Conservation (phyloP, 768 basidiomycete genomes). For the Xerocomus potaroensis region DNA sequence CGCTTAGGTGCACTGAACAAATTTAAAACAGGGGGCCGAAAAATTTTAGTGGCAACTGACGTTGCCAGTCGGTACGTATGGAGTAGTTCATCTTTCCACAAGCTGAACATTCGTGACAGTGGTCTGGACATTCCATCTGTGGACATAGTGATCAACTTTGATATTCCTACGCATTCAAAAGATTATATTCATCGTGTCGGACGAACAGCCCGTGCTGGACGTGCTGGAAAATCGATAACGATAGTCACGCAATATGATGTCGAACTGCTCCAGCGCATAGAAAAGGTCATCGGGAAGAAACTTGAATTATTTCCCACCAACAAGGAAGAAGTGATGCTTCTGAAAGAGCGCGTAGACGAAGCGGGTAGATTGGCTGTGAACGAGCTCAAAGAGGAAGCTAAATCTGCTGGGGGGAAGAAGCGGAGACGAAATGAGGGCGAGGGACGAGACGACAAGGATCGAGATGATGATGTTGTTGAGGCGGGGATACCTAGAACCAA, state of each 20-base stretch:
- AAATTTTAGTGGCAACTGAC: conserved; percentile 92
- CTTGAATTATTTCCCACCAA: conserved; percentile 87
- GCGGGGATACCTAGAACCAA: conserved; percentile 77
- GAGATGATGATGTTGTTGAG: conserved; percentile 91
- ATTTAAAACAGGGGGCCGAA: conserved; percentile 92
- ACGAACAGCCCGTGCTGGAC: conserved; percentile 95
- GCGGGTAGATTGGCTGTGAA: conserved; percentile 72
- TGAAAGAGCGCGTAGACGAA: conserved; percentile 87
- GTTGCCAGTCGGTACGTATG: conserved; percentile 79
- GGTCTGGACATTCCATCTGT: conserved; percentile 96
- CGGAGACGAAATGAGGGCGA: conserved; percentile 45
- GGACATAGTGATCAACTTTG: conserved; percentile 96
- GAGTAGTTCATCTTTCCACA: neutral
- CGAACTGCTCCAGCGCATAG: conserved; percentile 92
- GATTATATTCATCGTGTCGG: conserved; percentile 99
- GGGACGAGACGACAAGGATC: conserved; percentile 71
- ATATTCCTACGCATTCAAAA: conserved; percentile 96
- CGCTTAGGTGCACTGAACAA: conserved; percentile 90
- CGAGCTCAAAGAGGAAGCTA: conserved; percentile 76
- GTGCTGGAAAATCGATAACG: conserved; percentile 95
- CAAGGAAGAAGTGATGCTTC: conserved; percentile 80
- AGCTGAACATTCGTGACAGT: conserved; percentile 34
- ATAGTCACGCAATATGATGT: conserved; percentile 98
- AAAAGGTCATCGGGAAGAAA: conserved; percentile 86
- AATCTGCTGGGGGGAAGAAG: conserved; percentile 47